Evolutionary conservation across 2,329 filamentous ascomycete species (phyloP), one percentile per base, ranked within the genome.

Genomic region (Parascedosporium putredinis): DNA sequence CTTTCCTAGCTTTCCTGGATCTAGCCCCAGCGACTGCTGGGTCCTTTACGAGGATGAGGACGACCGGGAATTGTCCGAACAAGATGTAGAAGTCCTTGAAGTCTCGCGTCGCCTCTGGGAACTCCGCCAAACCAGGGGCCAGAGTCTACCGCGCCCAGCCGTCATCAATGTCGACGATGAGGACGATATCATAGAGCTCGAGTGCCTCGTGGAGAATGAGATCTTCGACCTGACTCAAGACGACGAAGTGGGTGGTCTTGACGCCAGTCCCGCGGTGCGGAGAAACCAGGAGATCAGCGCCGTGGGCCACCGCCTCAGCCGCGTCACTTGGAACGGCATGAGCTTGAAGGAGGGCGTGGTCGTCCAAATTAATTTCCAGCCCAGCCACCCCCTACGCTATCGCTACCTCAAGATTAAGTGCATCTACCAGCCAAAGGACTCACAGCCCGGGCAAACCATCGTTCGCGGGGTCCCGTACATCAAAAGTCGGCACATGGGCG

Each of bases 381-480:
- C 48, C 1, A 29, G 31, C 8, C 34, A 43, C 5, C 47, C 47
- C 16, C 47, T 49, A 5, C 34, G 47, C 2, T 43, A 47, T 20
- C 40, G 50, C 9, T 55, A 55, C 43, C 40, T 55, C 38, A 44
- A 47, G 10, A 52, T 78, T 58, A 65, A 66, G 43, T 53, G 57
- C 1, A 69, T 78, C 34, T 60, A 72, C 18, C 55, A 64, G 23
- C 46, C 47, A 3, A 29, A 16, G 22, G 16, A 4, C n/a, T 38
- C n/a, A 8, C 47, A 59, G 25, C 38, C 27, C 4, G 29, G 45
- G 12, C 47, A 48, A 10, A 33, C 50, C 12, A 45, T 45, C 10
- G 24, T 73, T 6, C 63, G 67, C 1, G 73, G 73, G 0, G 53
- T 64, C 0, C 65, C 67, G 0, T 70, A 67, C 22, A 56, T 62